Base-by-base conservation (phyloP, 2,329 filamentous ascomycete species). In the Trichoderma harzianum region DNA sequence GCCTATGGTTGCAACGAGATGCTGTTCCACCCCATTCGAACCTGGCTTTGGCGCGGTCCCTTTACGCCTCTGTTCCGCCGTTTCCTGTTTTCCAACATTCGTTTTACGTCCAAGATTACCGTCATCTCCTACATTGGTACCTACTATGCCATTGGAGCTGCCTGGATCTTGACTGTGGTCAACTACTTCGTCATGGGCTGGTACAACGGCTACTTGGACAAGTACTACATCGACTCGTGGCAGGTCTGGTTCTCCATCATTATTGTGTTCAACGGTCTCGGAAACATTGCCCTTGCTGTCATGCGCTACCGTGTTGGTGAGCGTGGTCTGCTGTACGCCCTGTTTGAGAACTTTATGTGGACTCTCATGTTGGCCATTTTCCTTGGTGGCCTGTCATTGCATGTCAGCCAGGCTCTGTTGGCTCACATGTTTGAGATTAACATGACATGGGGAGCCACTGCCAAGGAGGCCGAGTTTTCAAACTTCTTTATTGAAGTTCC, bases 401-500 rank as follows among this genome's bases (percentile, higher is more conserved):
- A 97, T 82, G 88, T 97, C 63, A 93, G 89, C 34, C 91, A 95
- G 79, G 93, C 93, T 1, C 84, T 97, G 39, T 82, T 96, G 60
- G 87, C 90, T 5, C 94, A 97, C 84, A 93, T 96, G 88, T 93
- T 96, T 79, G 90, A 93, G 82, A 90, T 95, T 78, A 88, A 96
- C 82, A 95, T 96, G 91, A 89, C 88, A 3, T 96, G 93, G 93
- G 93, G 93, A 65, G 90, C 93, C 1, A 97, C 94, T 0, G 88
- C 90, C 53, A 97, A 97, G 83, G 94, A 97, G 83, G 89, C 89
- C 64, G 91, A 94, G 77, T 90, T 92, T 78, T 91, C 92, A 30
- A 92, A 93, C 81, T 97, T 97, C 82, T 95, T 95, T 82, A 92
- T 93, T 73, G 93, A 96, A 79, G 88, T 95, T 21, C 91, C 92